Percentiles rank a stretch among this genome's conserved stretches.
These are phyloP conservation scores for Aspergillus asperescens DNA, from an alignment of 495 filamentous ascomycete genomes.

Conservation along the genomic window DNA sequence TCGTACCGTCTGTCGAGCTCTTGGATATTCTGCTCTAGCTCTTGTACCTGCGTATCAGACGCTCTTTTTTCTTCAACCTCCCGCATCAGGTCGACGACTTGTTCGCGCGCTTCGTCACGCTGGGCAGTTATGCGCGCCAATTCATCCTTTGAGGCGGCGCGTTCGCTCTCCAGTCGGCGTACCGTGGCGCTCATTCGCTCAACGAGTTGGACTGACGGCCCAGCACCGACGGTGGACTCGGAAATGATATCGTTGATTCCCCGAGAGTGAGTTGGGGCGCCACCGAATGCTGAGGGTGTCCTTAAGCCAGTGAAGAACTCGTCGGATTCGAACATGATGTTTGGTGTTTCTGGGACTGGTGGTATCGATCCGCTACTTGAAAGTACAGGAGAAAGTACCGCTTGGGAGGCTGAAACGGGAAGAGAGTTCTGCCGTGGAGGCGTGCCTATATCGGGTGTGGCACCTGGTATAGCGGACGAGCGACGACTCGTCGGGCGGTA, in stretches of 20 bases:
- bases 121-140: constrained; percentile 71
- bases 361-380: constrained; percentile 28
- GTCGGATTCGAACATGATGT: constrained; percentile 58
- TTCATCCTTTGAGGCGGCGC: constrained; percentile 79
- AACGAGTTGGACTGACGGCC: constrained; percentile 90
- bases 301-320: constrained; percentile 58
- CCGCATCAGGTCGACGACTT: constrained; percentile 82
- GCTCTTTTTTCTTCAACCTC: constrained; percentile 68
- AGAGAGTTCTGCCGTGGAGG: constrained; percentile 42
- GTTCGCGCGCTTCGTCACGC: constrained; percentile 83
- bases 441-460: constrained; percentile 38
- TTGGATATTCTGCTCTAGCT: constrained; percentile 60
- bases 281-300: constrained; percentile 52
- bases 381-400: constrained; percentile 30
- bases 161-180: constrained; percentile 84
- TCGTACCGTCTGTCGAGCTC: constrained; percentile 65
- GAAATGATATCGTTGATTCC: constrained; percentile 84
- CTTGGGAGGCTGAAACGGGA: constrained; percentile 32
- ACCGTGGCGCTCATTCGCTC: constrained; percentile 95
- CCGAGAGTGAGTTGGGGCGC: constrained; percentile 39
- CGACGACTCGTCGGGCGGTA: constrained; percentile 44
- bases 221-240: constrained; percentile 80
- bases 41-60: constrained; percentile 53
- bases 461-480: constrained; percentile 40
- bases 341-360: constrained; percentile 48